Conservation (phyloP, 768 basidiomycete genomes). For the Epithele typhae region DNA sequence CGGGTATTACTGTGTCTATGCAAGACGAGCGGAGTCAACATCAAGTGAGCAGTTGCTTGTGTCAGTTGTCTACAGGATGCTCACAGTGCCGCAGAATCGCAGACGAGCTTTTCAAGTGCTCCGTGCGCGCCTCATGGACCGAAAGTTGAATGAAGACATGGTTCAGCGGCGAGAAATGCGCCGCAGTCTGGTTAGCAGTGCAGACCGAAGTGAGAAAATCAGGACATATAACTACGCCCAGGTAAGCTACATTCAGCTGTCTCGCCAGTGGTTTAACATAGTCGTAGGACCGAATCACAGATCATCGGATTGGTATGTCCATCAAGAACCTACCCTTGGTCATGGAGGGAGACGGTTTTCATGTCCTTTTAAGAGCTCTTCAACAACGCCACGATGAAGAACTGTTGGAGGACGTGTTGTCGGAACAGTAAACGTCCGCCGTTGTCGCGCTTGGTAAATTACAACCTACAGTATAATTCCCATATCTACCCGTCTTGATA, state of each 20-base stretch:
- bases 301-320: constrained; percentile 79
- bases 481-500: no score
- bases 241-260: constrained; percentile 33
- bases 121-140: constrained; percentile 78
- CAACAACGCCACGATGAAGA: constrained; percentile 32
- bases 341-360: constrained; percentile 62
- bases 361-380: constrained; percentile 54
- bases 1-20: constrained; percentile 94
- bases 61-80: background rate
- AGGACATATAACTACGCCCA: constrained; percentile 95
- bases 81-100: constrained; percentile 56
- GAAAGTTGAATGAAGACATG: constrained; percentile 66
- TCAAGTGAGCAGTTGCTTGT: constrained; percentile 43
- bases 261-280: background rate
- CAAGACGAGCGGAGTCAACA: constrained; percentile 98
- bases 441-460: no score
- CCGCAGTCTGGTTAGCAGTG: constrained; percentile 70
- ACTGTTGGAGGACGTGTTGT: constrained; percentile 21
- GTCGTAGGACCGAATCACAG: constrained; percentile 81
- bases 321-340: constrained; percentile 61
- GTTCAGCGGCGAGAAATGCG: constrained; percentile 66
- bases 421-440: background rate
- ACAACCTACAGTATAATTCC: no score
- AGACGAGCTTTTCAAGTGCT: constrained; percentile 92
- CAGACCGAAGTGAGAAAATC: constrained; percentile 91